A percentile compares a stretch with the other conserved stretches of the same genome.
Evolutionary conservation across 2,329 filamentous ascomycete genomes (phyloP).

Genomic region (Mollisia scopiformis): DNA sequence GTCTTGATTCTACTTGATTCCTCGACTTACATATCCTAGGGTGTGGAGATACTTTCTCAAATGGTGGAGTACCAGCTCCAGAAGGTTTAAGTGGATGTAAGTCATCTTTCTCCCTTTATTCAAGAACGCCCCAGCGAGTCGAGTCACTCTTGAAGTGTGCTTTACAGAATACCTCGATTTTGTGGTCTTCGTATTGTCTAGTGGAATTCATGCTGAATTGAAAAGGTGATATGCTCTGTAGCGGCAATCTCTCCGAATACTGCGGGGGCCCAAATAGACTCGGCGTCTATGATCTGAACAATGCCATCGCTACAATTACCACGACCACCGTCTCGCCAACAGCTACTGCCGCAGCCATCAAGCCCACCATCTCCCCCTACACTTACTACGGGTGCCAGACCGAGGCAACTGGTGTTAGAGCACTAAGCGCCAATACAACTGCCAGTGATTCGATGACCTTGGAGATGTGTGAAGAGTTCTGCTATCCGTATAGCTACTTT

Average conservation of each 20-base stretch:
- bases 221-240: constrained; percentile 33
- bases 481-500: constrained; percentile 34
- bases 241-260: constrained; percentile 31
- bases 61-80: constrained; percentile 16
- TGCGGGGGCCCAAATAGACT: constrained; percentile 30
- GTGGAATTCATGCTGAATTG: too few relatives aligned
- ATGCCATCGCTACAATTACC: constrained; percentile 10
- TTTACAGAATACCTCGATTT: too few relatives aligned
- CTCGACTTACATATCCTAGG: background rate
- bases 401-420: background rate
- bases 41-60: constrained; percentile 23
- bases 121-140: too few relatives aligned
- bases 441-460: background rate
- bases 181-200: too few relatives aligned
- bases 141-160: too few relatives aligned
- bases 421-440: background rate
- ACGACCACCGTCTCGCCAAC: constrained; percentile 14
- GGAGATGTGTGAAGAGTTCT: constrained; percentile 28
- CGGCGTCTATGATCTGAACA: constrained; percentile 29
- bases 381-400: constrained; percentile 16
- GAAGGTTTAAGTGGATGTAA: constrained; percentile 29
- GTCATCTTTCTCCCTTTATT: too few relatives aligned
- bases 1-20: too few relatives aligned
- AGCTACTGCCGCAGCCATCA: constrained; percentile 9
- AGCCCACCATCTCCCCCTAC: constrained; percentile 19